These are phyloP conservation scores for Rhodotorula sp. DNA, from an alignment of 1,284 basidiomycete genomes.

Conservation along the genomic window DNA sequence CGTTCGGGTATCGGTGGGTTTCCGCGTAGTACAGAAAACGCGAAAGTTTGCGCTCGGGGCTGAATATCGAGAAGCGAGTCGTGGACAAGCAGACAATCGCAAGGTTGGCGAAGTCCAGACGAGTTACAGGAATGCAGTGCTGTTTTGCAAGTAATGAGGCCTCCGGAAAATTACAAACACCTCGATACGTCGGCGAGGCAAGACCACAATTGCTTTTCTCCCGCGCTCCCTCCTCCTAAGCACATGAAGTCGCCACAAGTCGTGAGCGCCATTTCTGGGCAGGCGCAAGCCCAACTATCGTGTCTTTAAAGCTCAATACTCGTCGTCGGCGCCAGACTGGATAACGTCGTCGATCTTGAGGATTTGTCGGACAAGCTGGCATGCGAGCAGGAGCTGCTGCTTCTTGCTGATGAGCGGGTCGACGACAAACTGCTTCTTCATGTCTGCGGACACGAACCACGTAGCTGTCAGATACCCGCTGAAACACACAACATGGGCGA, in stretches of 20 bases:
- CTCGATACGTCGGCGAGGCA: not conserved
- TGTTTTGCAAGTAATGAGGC: not conserved
- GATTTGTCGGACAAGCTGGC: conserved; percentile 66
- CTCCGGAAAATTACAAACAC: not conserved
- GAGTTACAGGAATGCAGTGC: not conserved
- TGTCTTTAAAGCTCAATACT: not conserved
- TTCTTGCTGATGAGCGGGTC: conserved; percentile 96
- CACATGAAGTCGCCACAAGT: too few species aligned
- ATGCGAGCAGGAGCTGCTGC: conserved; percentile 95
- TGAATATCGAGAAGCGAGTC: too few species aligned
- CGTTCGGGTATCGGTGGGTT: too few species aligned
- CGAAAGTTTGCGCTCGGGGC: too few species aligned
- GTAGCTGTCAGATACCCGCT: too few species aligned
- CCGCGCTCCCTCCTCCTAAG: too few species aligned
- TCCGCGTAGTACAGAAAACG: too few species aligned
- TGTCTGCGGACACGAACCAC: conserved; percentile 60
- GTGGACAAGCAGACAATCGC: too few species aligned
- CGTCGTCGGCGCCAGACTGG: not conserved
- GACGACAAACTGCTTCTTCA: conserved; percentile 96
- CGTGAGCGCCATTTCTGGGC: too few species aligned
- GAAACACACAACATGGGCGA: not conserved
- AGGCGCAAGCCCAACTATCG: not conserved
- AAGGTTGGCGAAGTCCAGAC: not conserved
- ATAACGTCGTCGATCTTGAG: conserved; percentile 47
- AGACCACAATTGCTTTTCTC: too few species aligned